These are phyloP conservation scores for Picochlorum sp. DNA, from an alignment of 139 green algal species.

Conservation along the genomic window DNA sequence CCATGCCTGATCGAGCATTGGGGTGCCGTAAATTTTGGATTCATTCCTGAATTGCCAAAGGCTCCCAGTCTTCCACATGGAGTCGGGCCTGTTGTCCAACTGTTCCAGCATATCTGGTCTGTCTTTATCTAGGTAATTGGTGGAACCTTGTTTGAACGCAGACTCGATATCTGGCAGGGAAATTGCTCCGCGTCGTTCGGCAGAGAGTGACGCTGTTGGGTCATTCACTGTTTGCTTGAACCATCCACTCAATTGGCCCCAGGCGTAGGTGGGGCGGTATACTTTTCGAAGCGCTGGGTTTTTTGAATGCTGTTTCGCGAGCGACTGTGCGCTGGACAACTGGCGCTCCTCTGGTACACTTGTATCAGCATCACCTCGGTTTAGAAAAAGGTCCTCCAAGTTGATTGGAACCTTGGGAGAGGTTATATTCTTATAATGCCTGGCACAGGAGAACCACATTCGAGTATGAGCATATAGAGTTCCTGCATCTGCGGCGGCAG, in stretches of 20 bases:
- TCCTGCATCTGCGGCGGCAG: constrained; percentile 46
- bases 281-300: constrained; percentile 48
- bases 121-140: constrained; percentile 37
- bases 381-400: constrained; percentile 33
- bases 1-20: constrained; percentile 64
- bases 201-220: constrained; percentile 65
- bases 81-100: constrained; percentile 46
- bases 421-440: constrained; percentile 49
- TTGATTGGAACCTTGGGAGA: constrained; percentile 54
- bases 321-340: not conserved
- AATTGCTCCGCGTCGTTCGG: constrained; percentile 70
- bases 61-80: constrained; percentile 59
- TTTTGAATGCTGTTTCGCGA: constrained; percentile 3
- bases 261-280: constrained; percentile 72
- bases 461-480: constrained; percentile 47
- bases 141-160: constrained; percentile 29
- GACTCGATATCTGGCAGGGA: constrained; percentile 78
- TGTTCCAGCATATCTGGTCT: constrained; percentile 51
- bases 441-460: constrained; percentile 55
- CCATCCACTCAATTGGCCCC: constrained; percentile 78
- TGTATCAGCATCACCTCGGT: constrained; percentile 13
- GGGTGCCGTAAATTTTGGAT: constrained; percentile 68
- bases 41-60: constrained; percentile 72
- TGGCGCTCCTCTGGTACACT: not conserved
- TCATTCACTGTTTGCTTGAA: constrained; percentile 91